Evolutionary conservation across 768 basidiomycete species (phyloP), one percentile per base, ranked within the genome.

Genomic region (Mycena venus): DNA sequence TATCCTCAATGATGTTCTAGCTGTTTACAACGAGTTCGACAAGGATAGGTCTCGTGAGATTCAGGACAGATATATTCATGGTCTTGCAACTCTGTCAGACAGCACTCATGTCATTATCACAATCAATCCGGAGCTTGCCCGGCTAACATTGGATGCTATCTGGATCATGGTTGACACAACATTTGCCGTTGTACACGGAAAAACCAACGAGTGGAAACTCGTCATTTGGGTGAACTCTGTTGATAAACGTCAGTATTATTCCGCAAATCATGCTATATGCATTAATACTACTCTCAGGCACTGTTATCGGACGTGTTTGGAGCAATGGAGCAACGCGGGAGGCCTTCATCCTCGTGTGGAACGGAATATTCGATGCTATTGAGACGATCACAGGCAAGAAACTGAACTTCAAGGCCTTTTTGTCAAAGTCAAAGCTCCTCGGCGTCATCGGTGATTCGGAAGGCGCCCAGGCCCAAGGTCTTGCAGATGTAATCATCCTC

Each of bases 111-210:
- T 62, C 11, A 38, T 62, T 14, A 44, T 62, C 23, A 62, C 60
- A 4, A 59, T 68, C 9, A 58, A 68, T 19, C 10, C 55, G 19
- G 32, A 32, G 4, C 55, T 68, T 25, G 49, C 67, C 4, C 17
- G 2, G 3, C 4, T 68, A 19, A 29, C 36, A n/a, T n/a, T n/a
- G n/a, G n/a, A n/a, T n/a, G n/a, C n/a, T n/a, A n/a, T n/a, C n/a
- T n/a, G n/a, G n/a, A n/a, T n/a, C n/a, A n/a, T 68, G 67, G 67
- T 68, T 29, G 67, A 68, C 23, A 68, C 67, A 6, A 68, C 67
- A 9, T 68, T 68, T 31, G 55, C n/a, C 14, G 55, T 58, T 38
- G 55, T 68, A 7, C 49, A 55, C 14, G 67, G 67, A 5, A 44
- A 3, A 3, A 68, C 67, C 2, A 68, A 68, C 36, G 67, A 55